Evolutionary conservation across 2,329 filamentous ascomycete species (phyloP), one percentile per base, ranked within the genome.

Genomic region (Aspergillus eucalypticola): DNA sequence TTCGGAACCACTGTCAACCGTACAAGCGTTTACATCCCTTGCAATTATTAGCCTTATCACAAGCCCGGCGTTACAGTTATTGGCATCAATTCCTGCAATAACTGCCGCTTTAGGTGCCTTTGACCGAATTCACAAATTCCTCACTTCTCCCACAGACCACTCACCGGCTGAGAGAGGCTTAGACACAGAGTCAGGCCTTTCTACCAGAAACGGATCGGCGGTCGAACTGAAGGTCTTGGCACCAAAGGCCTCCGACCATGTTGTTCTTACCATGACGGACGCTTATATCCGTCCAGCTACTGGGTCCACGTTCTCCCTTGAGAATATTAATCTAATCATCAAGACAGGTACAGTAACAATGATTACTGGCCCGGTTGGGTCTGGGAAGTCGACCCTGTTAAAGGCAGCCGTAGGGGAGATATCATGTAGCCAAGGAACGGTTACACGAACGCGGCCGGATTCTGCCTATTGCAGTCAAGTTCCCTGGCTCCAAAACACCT

Each of bases 401-500:
- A 55, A 55, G n/a, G 53, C 53, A 10, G 10, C 21, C 5, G 23
- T 55, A 8, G 39, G 53, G 32, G 53, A 55, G 42, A 4, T 55
- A n/a, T 6, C 23, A 6, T 55, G 53, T 21, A 25, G n/a, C 4
- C 23, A 13, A 35, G 53, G 53, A 21, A 46, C 39, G 1, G 8
- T 55, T 2, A n/a, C 38, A n/a, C 19, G 25, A 32, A 5, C 2
- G 44, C 17, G 23, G 23, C n/a, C 6, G 8, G 53, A 21, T n/a
- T 17, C 23, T 10, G 53, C 23, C 10, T 55, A 46, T n/a, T 55
- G 53, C 25, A 35, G 23, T 2, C 89, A 92, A 69, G 90, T 88
- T 6, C 90, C 90, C 0, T 93, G 90, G 90, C 89, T 93, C 42
- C 90, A 92, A 70, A 92, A 92, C 66, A 88, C 88, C 1, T 89